phyloP scores from a whole-genome alignment of 495 filamentous ascomycete species.

The Xylaria intraflava region DNA sequence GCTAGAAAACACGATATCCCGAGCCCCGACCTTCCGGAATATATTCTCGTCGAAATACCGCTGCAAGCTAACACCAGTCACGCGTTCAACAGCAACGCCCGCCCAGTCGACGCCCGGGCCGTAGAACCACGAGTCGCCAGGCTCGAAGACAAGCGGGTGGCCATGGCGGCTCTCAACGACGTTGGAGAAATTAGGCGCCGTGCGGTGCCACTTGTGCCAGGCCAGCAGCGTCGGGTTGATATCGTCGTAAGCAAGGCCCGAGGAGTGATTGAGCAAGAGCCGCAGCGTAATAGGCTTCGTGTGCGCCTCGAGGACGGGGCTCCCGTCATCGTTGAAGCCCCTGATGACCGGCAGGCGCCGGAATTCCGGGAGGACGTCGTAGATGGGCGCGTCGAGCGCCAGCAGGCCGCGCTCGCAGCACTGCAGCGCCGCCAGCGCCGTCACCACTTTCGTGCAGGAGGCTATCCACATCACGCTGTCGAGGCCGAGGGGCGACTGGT shows the following conservation, averaged over 20 bases:
- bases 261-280: conserved; percentile 13
- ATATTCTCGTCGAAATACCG: conserved; percentile 43
- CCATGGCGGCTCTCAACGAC: conserved; percentile 21
- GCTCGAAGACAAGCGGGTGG: conserved; percentile 42
- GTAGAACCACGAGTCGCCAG: conserved; percentile 45
- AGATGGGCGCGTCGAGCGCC: conserved; percentile 10
- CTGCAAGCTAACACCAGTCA: conserved; percentile 25
- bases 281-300: conserved; percentile 14
- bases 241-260: conserved; percentile 14
- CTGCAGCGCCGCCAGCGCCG: conserved; percentile 6
- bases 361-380: conserved; percentile 11
- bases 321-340: conserved; percentile 5
- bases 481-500: conserved; percentile 5
- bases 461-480: conserved; percentile 15
- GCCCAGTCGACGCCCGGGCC: conserved; percentile 46
- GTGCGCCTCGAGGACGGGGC: conserved; percentile 2
- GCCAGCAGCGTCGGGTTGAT: conserved; percentile 7
- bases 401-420: conserved; percentile 12
- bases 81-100: conserved; percentile 22
- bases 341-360: conserved; percentile 1
- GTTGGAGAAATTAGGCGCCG: conserved; percentile 5
- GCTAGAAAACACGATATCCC: conserved; percentile 26
- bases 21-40: conserved; percentile 39
- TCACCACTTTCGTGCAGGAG: conserved; percentile 16
- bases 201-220: conserved; percentile 15